Base-by-base conservation (phyloP, 306 rosid species). In the Trifolium repens region DNA sequence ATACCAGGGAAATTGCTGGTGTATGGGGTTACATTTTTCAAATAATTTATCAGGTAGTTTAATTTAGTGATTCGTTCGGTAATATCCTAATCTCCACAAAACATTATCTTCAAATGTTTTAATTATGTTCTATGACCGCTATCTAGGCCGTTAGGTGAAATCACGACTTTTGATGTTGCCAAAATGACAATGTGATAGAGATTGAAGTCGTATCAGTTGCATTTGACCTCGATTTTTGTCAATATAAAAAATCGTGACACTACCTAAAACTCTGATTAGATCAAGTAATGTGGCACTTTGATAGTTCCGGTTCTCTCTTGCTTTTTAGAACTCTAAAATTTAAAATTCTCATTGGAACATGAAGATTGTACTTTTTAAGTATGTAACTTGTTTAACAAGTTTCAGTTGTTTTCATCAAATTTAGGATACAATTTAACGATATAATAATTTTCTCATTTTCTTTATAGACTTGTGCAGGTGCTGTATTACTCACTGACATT, bases 401-500 rank as follows among this genome's bases (percentile, higher is more conserved):
- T 55, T 9, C 32, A 55, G 2, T 19, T 55, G 7, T 39, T 39
- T 54, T 49, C 63, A 47, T 59, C 39, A 16, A 47, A 63, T 32
- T 49, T 32, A 13, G 24, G 34, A 78, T 35, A 47, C 64, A 79
- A 39, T 39, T 34, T 47, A 80, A 10, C 17, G 40, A 30, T 70
- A n/a, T 53, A 50, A 15, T 9, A 17, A 10, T 46, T 58, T 35
- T n/a, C 62, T 37, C 9, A 24, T 46, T 71, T 70, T 63, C 69
- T 64, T 76, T 79, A 44, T 78, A 94, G 98, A 88, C 80, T 69
- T 85, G 90, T 71, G 96, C 96, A 19, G 97, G 98, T 80, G 96
- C 97, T 58, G 96, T 90, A 10, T 64, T 84, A 32, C 91, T 94
- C 78, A 94, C 97, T 32, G 98, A 91, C 72, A 64, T 69, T 27